Conservation (phyloP, 192 early-diverging fungal genomes). For the Paraglomus brasilianum region DNA sequence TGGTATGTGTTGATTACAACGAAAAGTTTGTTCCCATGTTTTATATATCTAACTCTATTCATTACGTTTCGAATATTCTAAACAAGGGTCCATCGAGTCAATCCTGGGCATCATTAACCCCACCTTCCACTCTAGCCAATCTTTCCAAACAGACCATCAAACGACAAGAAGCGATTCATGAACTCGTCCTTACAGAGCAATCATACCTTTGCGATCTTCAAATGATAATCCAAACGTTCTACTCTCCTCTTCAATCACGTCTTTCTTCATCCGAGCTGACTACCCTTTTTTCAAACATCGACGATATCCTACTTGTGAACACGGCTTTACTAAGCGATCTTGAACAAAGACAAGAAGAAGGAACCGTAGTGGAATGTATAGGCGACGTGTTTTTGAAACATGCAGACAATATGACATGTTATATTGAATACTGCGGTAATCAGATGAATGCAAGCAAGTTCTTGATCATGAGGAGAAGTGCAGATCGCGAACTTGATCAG, state of each 20-base stretch:
- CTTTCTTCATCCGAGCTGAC: conserved; percentile 58
- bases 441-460: conserved; percentile 61
- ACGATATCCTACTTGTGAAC: conserved; percentile 67
- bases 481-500: conserved; percentile 52
- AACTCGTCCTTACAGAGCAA: conserved; percentile 76
- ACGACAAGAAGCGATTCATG: conserved; percentile 80
- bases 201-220: conserved; percentile 73
- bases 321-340: conserved; percentile 67
- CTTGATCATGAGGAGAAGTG: conserved; percentile 52
- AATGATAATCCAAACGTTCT: conserved; percentile 69
- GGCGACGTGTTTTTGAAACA: conserved; percentile 65
- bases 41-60: conserved; percentile 2
- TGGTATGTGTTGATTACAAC: neutral
- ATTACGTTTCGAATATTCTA: neutral
- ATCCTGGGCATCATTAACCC: conserved; percentile 28
- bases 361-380: conserved; percentile 55
- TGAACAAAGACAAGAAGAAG: conserved; percentile 50
- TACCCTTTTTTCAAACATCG: conserved; percentile 82
- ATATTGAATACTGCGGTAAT: conserved; percentile 66
- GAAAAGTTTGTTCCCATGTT: neutral
- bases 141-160: conserved; percentile 64
- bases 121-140: conserved; percentile 40
- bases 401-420: conserved; percentile 56
- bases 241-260: conserved; percentile 54
- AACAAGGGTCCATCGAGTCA: neutral